phyloP scores from a whole-genome alignment of 2,329 filamentous ascomycete species.

The Pseudopyricularia cyperi region DNA sequence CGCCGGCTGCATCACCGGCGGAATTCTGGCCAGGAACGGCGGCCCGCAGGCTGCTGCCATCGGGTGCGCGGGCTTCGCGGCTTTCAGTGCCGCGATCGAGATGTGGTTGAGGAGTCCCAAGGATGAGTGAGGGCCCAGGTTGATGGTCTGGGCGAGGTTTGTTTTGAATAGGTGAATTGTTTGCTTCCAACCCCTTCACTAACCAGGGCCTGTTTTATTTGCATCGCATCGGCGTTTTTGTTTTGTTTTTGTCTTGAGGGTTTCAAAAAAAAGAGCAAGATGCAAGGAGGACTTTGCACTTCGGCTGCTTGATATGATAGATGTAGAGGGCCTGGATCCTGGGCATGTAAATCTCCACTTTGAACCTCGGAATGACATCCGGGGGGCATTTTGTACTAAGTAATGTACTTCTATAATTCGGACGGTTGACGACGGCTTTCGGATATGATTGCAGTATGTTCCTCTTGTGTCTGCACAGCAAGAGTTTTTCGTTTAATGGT shows the following conservation, averaged over 20 bases:
- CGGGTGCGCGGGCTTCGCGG: constrained; percentile 87
- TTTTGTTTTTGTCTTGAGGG: background rate
- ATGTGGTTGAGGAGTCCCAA: constrained; percentile 65
- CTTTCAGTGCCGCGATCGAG: constrained; percentile 86
- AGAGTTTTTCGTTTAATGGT: no score
- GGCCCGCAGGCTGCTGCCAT: constrained; percentile 80
- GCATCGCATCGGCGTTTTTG: constrained; percentile 3
- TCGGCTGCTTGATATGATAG: constrained; percentile 3
- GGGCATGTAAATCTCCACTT: background rate
- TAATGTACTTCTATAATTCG: background rate
- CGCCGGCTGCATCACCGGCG: constrained; percentile 84
- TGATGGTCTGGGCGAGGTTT: constrained; percentile 2
- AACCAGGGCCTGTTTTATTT: background rate
- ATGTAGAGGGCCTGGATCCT: background rate
- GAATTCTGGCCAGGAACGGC: constrained; percentile 71
- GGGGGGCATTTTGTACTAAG: background rate
- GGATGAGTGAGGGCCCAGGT: constrained; percentile 35
- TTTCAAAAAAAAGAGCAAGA: background rate
- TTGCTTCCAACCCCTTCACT: background rate
- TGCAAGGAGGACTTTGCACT: background rate
- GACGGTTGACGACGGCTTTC: no score
- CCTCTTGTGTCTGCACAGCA: no score
- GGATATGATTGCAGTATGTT: no score
- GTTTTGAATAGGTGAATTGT: constrained; percentile 3
- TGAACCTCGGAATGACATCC: background rate